Conservation (phyloP, 2,329 filamentous ascomycete genomes). For the Pleoardoris graminearum region DNA sequence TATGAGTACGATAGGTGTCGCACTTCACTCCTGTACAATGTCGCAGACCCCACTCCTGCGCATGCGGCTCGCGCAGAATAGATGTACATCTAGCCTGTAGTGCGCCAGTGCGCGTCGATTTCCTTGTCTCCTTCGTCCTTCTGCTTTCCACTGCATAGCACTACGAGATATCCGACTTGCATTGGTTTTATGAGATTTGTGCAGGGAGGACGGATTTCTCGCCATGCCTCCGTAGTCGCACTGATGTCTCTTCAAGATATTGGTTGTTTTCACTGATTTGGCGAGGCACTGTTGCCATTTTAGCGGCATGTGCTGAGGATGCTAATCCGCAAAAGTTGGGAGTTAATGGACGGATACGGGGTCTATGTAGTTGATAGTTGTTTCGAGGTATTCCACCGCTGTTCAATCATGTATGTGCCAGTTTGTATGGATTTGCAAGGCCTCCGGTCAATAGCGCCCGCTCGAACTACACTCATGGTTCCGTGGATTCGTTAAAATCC, state of each 20-base stretch:
- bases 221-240: constrained; percentile 10
- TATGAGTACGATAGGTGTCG: constrained; percentile 20
- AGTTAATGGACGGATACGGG: constrained; percentile 3
- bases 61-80: constrained; percentile 24
- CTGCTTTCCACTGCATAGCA: constrained; percentile 38
- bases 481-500: too few species aligned
- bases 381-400: neutral
- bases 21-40: constrained; percentile 32
- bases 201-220: constrained; percentile 50
- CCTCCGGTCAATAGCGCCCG: too few species aligned
- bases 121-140: constrained; percentile 21
- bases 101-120: constrained; percentile 22
- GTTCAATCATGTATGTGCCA: too few species aligned
- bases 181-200: constrained; percentile 38
- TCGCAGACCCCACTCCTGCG: constrained; percentile 37
- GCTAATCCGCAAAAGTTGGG: constrained; percentile 37
- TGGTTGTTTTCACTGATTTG: constrained; percentile 25
- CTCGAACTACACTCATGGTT: too few species aligned
- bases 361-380: constrained; percentile 13
- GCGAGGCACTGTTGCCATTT: constrained; percentile 35
- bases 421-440: too few species aligned
- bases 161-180: constrained; percentile 49
- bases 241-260: constrained; percentile 1
- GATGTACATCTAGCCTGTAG: constrained; percentile 13
- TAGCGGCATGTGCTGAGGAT: constrained; percentile 36